These are phyloP conservation scores for Elasticomyces elasticus DNA, from an alignment of 495 filamentous ascomycete species.

Conservation along the genomic window DNA sequence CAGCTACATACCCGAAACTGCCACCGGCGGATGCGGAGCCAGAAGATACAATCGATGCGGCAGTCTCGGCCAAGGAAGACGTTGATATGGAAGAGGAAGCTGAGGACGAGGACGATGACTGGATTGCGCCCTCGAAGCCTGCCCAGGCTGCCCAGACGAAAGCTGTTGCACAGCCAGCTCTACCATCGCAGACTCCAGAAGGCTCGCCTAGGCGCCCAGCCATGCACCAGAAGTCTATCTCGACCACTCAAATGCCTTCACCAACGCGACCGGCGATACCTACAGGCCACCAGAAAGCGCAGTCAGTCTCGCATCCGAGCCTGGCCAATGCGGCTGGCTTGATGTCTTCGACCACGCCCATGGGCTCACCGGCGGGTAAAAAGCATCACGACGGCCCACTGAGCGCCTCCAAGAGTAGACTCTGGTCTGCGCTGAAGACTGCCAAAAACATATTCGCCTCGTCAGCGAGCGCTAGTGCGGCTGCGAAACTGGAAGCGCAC, in stretches of 20 bases:
- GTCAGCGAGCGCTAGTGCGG: slow-evolving; percentile 66
- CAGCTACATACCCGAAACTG: slow-evolving; percentile 48
- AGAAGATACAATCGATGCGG: slow-evolving; percentile 4
- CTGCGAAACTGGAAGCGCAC: slow-evolving; percentile 54
- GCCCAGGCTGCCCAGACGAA: slow-evolving; percentile 19
- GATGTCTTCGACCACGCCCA: slow-evolving; percentile 51
- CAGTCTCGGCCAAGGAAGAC: background rate
- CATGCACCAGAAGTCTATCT: slow-evolving; percentile 26
- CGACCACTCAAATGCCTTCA: slow-evolving; percentile 40
- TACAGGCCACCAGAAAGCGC: slow-evolving; percentile 47
- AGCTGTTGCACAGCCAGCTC: background rate
- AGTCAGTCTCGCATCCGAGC: slow-evolving; percentile 53
- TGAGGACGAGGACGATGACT: slow-evolving; percentile 60
- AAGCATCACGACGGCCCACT: slow-evolving; percentile 64
- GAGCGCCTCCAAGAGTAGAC: slow-evolving; percentile 77
- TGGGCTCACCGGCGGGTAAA: slow-evolving; percentile 54
- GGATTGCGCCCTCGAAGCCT: slow-evolving; percentile 50
- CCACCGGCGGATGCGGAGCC: slow-evolving; percentile 19
- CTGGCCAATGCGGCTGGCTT: slow-evolving; percentile 31
- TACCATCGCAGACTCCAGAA: slow-evolving; percentile 5
- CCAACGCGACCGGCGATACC: slow-evolving; percentile 29
- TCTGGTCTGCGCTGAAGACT: slow-evolving; percentile 78
- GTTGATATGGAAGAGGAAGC: slow-evolving; percentile 9
- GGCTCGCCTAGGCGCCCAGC: slow-evolving; percentile 6
- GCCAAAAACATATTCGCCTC: slow-evolving; percentile 75